Percentiles rank a stretch among this genome's conserved stretches.
phyloP scores from a whole-genome alignment of 352 stramenopile genomes.

The Pythium angustatum region DNA sequence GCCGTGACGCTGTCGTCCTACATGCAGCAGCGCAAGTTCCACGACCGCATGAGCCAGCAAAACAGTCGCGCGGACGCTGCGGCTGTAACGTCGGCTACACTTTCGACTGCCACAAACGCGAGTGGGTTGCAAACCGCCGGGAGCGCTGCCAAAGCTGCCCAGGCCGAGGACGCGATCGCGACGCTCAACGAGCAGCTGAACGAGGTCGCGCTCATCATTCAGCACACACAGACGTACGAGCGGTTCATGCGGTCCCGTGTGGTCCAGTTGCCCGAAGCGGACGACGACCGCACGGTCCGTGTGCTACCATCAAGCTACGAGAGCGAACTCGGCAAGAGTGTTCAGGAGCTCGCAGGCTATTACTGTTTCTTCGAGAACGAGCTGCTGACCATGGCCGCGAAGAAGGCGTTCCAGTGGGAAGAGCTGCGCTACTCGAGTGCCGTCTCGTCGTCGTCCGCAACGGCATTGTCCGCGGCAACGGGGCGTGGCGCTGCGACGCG shows the following conservation, averaged over 20 bases:
- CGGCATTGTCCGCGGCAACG: too few relatives aligned
- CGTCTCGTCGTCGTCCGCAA: not conserved
- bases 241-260: constrained; percentile 84
- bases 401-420: constrained; percentile 87
- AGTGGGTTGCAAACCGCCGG: not conserved
- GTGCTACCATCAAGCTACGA: constrained; percentile 60
- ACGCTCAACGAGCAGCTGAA: constrained; percentile 86
- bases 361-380: constrained; percentile 90
- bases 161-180: constrained; percentile 61
- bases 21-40: constrained; percentile 75
- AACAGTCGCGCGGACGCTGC: constrained; percentile 26
- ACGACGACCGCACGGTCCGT: not conserved
- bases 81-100: too few relatives aligned
- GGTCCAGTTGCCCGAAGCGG: not conserved
- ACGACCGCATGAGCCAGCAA: constrained; percentile 49
- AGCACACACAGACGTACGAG: constrained; percentile 89
- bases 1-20: constrained; percentile 65
- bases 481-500: too few relatives aligned
- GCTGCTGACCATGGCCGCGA: constrained; percentile 67
- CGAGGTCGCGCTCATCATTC: constrained; percentile 83
- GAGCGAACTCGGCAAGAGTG: constrained; percentile 76
- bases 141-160: constrained; percentile 12
- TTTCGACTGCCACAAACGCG: constrained; percentile 1
- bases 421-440: constrained; percentile 68
- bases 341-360: constrained; percentile 83